Evolutionary conservation across 2,329 filamentous ascomycete species (phyloP), one percentile per base, ranked within the genome.

Genomic region (Thermoascus crustaceus): DNA sequence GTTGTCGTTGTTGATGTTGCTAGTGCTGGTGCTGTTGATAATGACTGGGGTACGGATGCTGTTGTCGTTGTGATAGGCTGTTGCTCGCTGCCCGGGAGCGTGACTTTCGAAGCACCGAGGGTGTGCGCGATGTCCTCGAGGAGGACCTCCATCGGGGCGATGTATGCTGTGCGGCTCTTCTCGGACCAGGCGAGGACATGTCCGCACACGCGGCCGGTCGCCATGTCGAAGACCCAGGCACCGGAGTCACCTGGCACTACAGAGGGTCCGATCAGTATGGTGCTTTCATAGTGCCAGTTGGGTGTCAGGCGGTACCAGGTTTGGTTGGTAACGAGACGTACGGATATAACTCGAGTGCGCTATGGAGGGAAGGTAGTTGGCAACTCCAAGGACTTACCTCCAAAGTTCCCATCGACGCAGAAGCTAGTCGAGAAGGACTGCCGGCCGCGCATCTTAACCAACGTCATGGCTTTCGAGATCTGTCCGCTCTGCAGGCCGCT

Each of bases 121-220:
- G 82, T 87, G 42, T 82, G 76, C 18, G 79, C 81, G 38, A 96
- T 94, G 52, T 96, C 89, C 18, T 82, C 75, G 7, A 96, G 70
- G 8, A 94, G 65, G 2, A 95, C 73, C 38, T 95, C 85, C 89
- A 96, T 96, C 0, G 89, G 89, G 42, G 86, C 91, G 42, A 96
- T 91, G 57, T 94, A 96, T 0, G 87, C 87, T 4, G 86, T 80
- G 26, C 77, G 77, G 53, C 84, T 89, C 42, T 80, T 77, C 43
- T 79, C 75, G 47, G 82, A 89, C 79, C 83, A 94, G 0, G 89
- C 89, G 8, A 96, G 71, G 0, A 96, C 85, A 50, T 95, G 89
- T 0, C 89, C 89, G 48, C 85, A 91, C 3, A 95, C 77, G 23
- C 79, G 75, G 1, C 86, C 86, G n/a, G 79, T 71, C 4, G 73